phyloP scores from a whole-genome alignment of 2,329 filamentous ascomycete genomes.

The Metarhizium guizhouense region DNA sequence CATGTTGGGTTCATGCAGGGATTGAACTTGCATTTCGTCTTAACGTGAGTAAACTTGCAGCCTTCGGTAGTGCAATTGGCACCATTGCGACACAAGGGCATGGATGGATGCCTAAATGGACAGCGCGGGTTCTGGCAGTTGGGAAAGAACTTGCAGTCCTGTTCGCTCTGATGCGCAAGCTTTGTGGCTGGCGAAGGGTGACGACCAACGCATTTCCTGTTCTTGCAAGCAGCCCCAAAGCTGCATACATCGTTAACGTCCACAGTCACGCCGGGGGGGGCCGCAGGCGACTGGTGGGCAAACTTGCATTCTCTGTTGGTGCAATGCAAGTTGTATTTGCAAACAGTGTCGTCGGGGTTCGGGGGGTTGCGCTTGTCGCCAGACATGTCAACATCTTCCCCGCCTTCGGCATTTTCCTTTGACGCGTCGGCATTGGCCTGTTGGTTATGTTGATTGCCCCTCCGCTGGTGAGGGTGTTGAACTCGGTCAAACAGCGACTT shows the following conservation, averaged over 20 bases:
- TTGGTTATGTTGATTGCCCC: constrained; percentile 30
- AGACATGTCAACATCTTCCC: constrained; percentile 57
- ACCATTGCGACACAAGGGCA: constrained; percentile 85
- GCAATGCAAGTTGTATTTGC: constrained; percentile 84
- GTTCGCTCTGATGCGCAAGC: constrained; percentile 68
- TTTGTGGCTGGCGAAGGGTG: constrained; percentile 87
- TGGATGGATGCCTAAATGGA: constrained; percentile 78
- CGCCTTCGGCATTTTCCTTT: constrained; percentile 28
- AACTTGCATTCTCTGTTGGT: constrained; percentile 85
- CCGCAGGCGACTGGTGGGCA: constrained; percentile 88
- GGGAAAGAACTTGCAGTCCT: constrained; percentile 85
- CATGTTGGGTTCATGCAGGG: constrained; percentile 88
- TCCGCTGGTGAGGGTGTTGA: constrained; percentile 39
- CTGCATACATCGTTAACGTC: constrained; percentile 75
- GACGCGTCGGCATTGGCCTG: constrained; percentile 23
- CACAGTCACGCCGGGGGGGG: constrained; percentile 65
- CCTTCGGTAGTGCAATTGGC: constrained; percentile 71
- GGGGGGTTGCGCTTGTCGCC: constrained; percentile 42
- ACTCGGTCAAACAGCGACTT: constrained; percentile 70
- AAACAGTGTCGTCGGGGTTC: constrained; percentile 60
- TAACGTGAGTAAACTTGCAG: constrained; percentile 86
- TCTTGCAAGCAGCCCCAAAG: constrained; percentile 89
- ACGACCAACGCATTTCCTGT: constrained; percentile 82
- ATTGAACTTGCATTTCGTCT: constrained; percentile 79
- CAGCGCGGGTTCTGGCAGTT: constrained; percentile 85